These are phyloP conservation scores for Coriaria nepalensis DNA, from an alignment of 306 rosid genomes.

Conservation along the genomic window DNA sequence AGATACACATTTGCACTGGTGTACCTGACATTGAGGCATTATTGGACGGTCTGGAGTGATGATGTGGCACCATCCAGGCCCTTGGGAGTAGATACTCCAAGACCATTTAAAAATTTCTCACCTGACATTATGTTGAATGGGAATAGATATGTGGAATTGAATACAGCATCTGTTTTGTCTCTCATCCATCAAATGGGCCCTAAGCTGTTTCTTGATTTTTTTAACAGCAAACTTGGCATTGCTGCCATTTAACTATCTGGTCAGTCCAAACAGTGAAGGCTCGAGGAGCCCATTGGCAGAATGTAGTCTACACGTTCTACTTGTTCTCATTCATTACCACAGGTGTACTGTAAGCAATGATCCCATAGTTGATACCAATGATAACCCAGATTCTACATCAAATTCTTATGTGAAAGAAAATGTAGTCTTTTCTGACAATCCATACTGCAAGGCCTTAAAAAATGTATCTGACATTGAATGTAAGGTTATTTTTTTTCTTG, in stretches of 20 bases:
- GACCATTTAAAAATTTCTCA: too few relatives aligned
- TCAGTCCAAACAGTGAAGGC: constrained; percentile 61
- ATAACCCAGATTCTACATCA: constrained; percentile 26
- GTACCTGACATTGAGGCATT: too few relatives aligned
- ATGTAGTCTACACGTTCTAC: constrained; percentile 78
- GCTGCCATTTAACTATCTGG: constrained; percentile 70
- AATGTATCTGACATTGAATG: constrained; percentile 81
- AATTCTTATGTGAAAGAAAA: constrained; percentile 46
- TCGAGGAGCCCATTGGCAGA: constrained; percentile 67
- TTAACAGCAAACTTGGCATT: constrained; percentile 72
- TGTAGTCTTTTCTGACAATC: constrained; percentile 57
- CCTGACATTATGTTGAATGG: too few relatives aligned
- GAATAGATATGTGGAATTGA: too few relatives aligned
- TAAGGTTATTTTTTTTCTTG: constrained; percentile 24
- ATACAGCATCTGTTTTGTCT: neutral
- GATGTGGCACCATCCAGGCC: too few relatives aligned
- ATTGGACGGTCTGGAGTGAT: too few relatives aligned
- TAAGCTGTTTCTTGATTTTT: constrained; percentile 1
- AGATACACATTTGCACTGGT: too few relatives aligned
- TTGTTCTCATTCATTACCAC: constrained; percentile 80
- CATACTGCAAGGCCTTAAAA: constrained; percentile 79
- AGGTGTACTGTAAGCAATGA: constrained; percentile 46
- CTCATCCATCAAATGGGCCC: neutral
- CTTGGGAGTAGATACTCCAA: too few relatives aligned
- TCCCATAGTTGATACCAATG: constrained; percentile 22